Evolutionary conservation across 2,329 filamentous ascomycete genomes (phyloP).

Genomic region (Gliomastix tumulicola): DNA sequence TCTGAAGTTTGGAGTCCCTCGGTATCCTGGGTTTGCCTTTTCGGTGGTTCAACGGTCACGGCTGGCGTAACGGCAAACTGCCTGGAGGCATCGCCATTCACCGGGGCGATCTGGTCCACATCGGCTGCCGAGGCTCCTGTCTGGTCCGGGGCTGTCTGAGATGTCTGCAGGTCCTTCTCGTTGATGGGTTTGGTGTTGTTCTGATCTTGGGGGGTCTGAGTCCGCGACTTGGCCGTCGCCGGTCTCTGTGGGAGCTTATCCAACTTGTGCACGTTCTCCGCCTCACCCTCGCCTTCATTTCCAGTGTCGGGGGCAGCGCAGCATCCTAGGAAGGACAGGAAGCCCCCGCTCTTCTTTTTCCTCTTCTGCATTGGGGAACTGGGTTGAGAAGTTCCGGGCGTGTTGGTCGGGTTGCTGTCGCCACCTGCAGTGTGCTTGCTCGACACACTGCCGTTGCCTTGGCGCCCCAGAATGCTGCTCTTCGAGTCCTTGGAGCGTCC

Average conservation of each 20-base stretch:
- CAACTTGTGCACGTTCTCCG: conserved; percentile 49
- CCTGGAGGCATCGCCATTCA: conserved; percentile 38
- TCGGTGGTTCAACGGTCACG: conserved; percentile 36
- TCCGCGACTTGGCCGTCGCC: conserved; percentile 45
- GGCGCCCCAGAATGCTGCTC: conserved; percentile 54
- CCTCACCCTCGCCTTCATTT: conserved; percentile 43
- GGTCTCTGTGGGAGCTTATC: conserved; percentile 49
- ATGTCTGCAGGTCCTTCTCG: conserved; percentile 45
- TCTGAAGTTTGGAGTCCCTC: conserved; percentile 22
- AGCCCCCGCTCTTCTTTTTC: conserved; percentile 48
- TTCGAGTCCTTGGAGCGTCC: conserved; percentile 60
- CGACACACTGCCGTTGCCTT: conserved; percentile 60
- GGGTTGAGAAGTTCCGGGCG: conserved; percentile 41
- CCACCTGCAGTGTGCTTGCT: conserved; percentile 56
- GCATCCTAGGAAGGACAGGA: conserved; percentile 58
- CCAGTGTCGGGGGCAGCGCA: conserved; percentile 57
- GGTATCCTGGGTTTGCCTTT: conserved; percentile 18
- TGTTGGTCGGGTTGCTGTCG: conserved; percentile 44
- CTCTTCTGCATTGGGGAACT: conserved; percentile 41
- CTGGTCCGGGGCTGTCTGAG: conserved; percentile 31
- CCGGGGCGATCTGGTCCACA: conserved; percentile 4
- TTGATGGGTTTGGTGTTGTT: conserved; percentile 28
- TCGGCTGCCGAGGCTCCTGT: conserved; percentile 27
- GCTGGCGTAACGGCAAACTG: conserved; percentile 32
- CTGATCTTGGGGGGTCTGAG: conserved; percentile 45